Evolutionary conservation across 768 basidiomycete species (phyloP).

Genomic region (Leucocoprinus leucothites): DNA sequence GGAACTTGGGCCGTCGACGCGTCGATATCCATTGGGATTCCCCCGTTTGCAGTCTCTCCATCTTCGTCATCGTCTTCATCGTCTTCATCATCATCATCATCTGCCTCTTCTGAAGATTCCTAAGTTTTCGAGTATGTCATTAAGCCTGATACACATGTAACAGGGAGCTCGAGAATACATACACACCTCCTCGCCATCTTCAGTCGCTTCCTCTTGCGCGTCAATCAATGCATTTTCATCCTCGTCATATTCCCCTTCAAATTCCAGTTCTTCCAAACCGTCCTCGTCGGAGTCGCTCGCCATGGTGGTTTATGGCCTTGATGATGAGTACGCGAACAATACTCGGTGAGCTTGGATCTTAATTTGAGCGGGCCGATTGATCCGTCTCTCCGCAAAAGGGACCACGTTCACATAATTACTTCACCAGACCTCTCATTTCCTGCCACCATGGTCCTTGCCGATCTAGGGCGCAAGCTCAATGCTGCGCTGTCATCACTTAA

Average conservation of each 20-base stretch:
- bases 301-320: constrained; percentile 28
- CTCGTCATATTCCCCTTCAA: constrained; percentile 14
- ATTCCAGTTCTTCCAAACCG: constrained; percentile 46
- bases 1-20: constrained; percentile 10
- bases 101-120: constrained; percentile 44
- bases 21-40: constrained; percentile 26
- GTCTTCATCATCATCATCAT: constrained; percentile 46
- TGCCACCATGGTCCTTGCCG: constrained; percentile 86
- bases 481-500: constrained; percentile 89
- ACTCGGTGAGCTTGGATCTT: too few relatives aligned
- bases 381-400: constrained; percentile 5
- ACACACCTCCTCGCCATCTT: constrained; percentile 16
- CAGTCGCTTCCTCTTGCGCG: constrained; percentile 10
- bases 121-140: neutral
- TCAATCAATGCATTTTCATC: constrained; percentile 10
- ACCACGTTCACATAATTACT: constrained; percentile 7
- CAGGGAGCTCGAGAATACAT: neutral
- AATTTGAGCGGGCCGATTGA: neutral
- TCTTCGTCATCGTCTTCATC: constrained; percentile 51
- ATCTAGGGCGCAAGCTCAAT: constrained; percentile 92
- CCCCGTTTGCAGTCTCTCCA: constrained; percentile 30
- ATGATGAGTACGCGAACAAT: constrained; percentile 18
- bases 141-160: neutral
- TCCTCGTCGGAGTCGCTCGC: constrained; percentile 66
- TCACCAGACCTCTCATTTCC: constrained; percentile 9